Evolutionary conservation across 2,329 filamentous ascomycete genomes (phyloP).

Genomic region (Blastomyces gilchristii): DNA sequence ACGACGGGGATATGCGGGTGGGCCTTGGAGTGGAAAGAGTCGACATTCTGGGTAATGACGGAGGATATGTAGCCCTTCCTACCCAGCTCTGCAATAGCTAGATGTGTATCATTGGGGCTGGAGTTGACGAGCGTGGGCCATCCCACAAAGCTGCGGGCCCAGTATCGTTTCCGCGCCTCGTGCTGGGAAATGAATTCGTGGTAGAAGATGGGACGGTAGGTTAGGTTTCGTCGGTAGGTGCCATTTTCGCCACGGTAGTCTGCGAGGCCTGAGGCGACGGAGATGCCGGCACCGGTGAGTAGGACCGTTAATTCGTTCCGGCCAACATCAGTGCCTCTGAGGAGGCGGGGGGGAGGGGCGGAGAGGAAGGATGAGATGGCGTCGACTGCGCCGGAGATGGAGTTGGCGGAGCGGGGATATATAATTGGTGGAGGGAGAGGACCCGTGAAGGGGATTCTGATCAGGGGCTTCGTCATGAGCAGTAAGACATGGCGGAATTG

Average conservation of each 20-base stretch:
- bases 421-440: slow-evolving; percentile 66
- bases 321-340: slow-evolving; percentile 36
- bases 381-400: slow-evolving; percentile 60
- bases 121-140: slow-evolving; percentile 75
- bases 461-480: slow-evolving; percentile 58
- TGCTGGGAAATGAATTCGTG: slow-evolving; percentile 77
- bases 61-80: slow-evolving; percentile 59
- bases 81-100: slow-evolving; percentile 63
- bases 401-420: slow-evolving; percentile 60
- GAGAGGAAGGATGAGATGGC: slow-evolving; percentile 70
- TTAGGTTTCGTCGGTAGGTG: slow-evolving; percentile 85
- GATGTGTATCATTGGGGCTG: slow-evolving; percentile 69
- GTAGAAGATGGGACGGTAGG: slow-evolving; percentile 84
- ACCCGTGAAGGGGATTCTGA: slow-evolving; percentile 86
- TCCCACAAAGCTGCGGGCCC: slow-evolving; percentile 87
- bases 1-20: slow-evolving; percentile 66
- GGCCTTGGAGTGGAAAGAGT: slow-evolving; percentile 75
- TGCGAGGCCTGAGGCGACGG: slow-evolving; percentile 81
- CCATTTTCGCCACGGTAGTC: slow-evolving; percentile 86
- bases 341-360: slow-evolving; percentile 43
- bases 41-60: slow-evolving; percentile 93
- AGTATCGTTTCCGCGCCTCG: slow-evolving; percentile 82
- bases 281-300: slow-evolving; percentile 79
- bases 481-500: slow-evolving; percentile 22
- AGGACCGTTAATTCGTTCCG: slow-evolving; percentile 51